Conservation (phyloP, 2,329 filamentous ascomycete genomes). For the Fusarium sp. region DNA sequence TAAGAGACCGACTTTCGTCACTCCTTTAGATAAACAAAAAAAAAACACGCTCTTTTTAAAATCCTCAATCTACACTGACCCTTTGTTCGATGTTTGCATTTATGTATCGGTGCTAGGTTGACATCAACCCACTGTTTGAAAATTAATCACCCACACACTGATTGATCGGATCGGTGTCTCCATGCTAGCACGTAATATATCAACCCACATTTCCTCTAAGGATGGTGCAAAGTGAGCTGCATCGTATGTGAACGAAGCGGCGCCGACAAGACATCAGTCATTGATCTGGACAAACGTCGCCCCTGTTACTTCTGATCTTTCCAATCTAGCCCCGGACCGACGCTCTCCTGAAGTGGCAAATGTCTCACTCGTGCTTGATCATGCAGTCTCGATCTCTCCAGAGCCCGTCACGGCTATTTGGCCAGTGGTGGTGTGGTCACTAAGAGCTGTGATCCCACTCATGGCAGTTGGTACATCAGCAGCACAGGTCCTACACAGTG, state of each 20-base stretch:
- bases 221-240: no score
- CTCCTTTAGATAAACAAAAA: no score
- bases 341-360: background rate
- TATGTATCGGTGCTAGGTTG: no score
- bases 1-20: no score
- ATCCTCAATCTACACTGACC: no score
- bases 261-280: background rate
- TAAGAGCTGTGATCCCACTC: background rate
- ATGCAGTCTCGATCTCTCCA: background rate
- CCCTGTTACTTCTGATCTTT: background rate
- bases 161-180: no score
- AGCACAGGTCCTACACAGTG: background rate
- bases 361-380: background rate
- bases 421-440: background rate
- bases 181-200: no score
- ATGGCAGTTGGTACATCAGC: background rate
- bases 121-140: no score
- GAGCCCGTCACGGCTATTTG: background rate
- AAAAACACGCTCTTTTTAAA: no score
- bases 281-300: background rate
- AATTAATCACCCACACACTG: no score
- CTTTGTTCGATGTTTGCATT: no score
- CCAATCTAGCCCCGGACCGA: background rate
- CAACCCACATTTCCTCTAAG: no score
- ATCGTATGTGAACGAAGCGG: background rate